Base-by-base conservation (phyloP, 495 filamentous ascomycete genomes). In the Penicillium riverlandense region DNA sequence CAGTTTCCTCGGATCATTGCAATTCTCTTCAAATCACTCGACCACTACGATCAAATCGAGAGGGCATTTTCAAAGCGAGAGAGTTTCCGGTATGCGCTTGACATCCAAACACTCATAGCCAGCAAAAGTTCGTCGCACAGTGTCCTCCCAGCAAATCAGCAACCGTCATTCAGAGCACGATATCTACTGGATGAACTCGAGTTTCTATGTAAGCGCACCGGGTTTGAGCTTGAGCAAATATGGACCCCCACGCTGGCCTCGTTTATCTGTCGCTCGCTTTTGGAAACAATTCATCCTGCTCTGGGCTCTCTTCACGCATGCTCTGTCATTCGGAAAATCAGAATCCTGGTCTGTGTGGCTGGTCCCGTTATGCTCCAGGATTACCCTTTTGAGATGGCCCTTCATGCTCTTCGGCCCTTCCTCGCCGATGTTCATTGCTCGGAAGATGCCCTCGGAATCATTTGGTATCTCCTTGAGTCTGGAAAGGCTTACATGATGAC, bases 381-480 rank as follows among this genome's bases (percentile, higher is more conserved):
- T 1, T 97, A 96, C 62, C 85, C 88, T 6, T 63, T 97, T n/a
- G 88, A 97, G 56, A 94, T 96, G 89, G 68, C 90, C 1, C 69
- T 97, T 16, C 85, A 89, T 53, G 79, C 87, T 4, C 72, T 97
- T 34, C 73, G 83, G 12, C 82, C 84, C 2, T 95, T 86, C 48
- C 71, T 96, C 13, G 78, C 79, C 1, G 86, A 96, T 53, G 66
- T 79, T 2, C 80, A 90, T 54, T 97, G 90, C 60, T 85, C 90
- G n/a, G 87, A 96, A 50, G 92, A 99, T 68, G 80, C 87, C 6
- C 65, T 97, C 29, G 91, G 89, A 0, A 76, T 99, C 29, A 74
- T 87, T 35, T 88, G 88, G 67, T 96, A 95, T 57, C 74, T 99
- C 2, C 62, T 97, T 8, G 72, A 78, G 6, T 67, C 75, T 36